phyloP scores from a whole-genome alignment of 1,284 basidiomycete genomes.

The Apiotrichum porosum region DNA sequence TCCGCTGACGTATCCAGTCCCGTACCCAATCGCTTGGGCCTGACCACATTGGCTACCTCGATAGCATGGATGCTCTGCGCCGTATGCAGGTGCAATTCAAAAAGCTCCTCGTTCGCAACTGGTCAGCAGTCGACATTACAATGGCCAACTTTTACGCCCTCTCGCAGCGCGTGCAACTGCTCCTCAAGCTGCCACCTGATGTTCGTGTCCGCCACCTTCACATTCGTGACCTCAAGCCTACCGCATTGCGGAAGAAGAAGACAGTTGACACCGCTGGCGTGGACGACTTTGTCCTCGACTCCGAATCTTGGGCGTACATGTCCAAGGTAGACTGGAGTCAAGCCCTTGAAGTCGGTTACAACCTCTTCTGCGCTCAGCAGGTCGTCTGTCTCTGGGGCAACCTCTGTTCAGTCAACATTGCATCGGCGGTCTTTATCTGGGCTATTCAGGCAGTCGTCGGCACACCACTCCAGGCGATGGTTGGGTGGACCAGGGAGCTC shows the following conservation, averaged over 20 bases:
- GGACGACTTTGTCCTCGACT: constrained; percentile 13
- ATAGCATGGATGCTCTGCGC: constrained; percentile 6
- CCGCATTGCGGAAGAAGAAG: not conserved
- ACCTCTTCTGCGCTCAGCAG: constrained; percentile 30
- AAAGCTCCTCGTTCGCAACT: constrained; percentile 2
- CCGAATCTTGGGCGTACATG: constrained; percentile 8
- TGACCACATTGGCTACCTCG: constrained; percentile 19
- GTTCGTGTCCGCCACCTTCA: constrained; percentile 6
- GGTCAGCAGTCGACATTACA: constrained; percentile 13
- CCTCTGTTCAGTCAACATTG: constrained; percentile 6
- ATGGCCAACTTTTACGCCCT: constrained; percentile 15
- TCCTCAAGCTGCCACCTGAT: constrained; percentile 10
- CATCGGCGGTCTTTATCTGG: constrained; percentile 19
- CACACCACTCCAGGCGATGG: constrained; percentile 8
- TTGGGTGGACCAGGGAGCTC: constrained; percentile 4
- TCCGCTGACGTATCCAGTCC: not conserved
- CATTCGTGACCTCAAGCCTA: constrained; percentile 3
- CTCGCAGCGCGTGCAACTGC: constrained; percentile 9
- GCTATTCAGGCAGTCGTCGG: constrained; percentile 14
- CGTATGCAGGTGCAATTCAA: constrained; percentile 3
- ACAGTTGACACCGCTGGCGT: not conserved
- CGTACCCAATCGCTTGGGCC: constrained; percentile 7
- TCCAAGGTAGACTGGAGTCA: constrained; percentile 19
- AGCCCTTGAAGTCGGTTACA: constrained; percentile 20
- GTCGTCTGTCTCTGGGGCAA: constrained; percentile 25